These are phyloP conservation scores for Rhodotorula graminis DNA, from an alignment of 768 basidiomycete species.

Conservation along the genomic window DNA sequence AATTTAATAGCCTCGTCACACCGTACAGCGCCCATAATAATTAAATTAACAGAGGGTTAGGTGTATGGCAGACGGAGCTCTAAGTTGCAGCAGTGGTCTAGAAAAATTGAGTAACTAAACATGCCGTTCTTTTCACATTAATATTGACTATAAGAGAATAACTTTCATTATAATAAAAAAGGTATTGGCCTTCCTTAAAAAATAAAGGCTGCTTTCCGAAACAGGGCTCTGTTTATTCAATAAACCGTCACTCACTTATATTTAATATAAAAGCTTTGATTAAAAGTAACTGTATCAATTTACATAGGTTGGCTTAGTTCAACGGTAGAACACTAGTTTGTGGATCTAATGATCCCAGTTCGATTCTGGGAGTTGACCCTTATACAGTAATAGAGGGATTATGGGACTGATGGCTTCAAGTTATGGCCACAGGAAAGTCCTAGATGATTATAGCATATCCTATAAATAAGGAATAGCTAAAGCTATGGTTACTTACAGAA, in stretches of 20 bases:
- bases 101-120: constrained; percentile 3
- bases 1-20: too few relatives aligned
- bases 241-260: neutral
- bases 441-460: constrained; percentile 9
- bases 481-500: constrained; percentile 17
- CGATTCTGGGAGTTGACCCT: constrained; percentile 30
- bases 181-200: neutral
- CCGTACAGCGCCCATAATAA: too few relatives aligned
- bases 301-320: constrained; percentile 28
- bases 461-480: neutral
- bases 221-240: neutral
- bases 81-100: constrained; percentile 18
- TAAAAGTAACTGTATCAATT: neutral
- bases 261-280: neutral
- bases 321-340: constrained; percentile 32
- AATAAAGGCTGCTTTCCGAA: neutral
- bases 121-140: neutral
- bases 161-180: neutral
- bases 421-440: constrained; percentile 18
- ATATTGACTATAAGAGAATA: neutral
- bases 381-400: constrained; percentile 8
- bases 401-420: constrained; percentile 1
- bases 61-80: constrained; percentile 10
- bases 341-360: constrained; percentile 26
- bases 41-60: too few relatives aligned